These are phyloP conservation scores for Musa schizocarpa DNA, from an alignment of 176 grass and related monocot genomes.

Conservation along the genomic window DNA sequence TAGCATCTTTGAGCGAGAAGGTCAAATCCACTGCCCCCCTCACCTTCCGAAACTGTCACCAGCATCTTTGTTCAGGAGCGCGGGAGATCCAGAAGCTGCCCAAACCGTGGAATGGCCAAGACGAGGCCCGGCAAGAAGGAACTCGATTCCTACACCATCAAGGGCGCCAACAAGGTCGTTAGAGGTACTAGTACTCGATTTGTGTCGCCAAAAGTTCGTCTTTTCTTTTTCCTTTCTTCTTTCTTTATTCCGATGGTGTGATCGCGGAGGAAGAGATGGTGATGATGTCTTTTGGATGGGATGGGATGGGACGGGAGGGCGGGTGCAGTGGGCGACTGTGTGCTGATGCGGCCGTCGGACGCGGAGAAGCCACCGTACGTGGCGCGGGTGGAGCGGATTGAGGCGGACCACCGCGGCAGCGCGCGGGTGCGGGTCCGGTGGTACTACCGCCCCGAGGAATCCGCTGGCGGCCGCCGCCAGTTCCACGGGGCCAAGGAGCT, in stretches of 20 bases:
- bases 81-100: not conserved
- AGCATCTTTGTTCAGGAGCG: not conserved
- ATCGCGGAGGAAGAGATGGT: not conserved
- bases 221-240: not conserved
- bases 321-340: not conserved
- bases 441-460: slow-evolving; percentile 4
- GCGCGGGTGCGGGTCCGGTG: not conserved
- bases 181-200: not conserved
- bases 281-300: not conserved
- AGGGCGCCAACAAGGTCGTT: not conserved
- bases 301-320: not conserved
- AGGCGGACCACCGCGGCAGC: not conserved
- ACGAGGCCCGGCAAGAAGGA: not conserved
- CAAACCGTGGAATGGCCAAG: not conserved
- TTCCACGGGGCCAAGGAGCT: not conserved
- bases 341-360: not conserved
- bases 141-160: not conserved
- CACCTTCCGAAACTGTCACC: too few species aligned
- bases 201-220: not conserved
- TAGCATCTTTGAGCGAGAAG: too few species aligned
- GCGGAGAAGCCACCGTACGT: not conserved
- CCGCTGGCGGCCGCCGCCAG: not conserved
- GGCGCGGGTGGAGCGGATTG: not conserved
- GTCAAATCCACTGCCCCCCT: too few species aligned
- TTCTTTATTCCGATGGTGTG: not conserved